These are phyloP conservation scores for Diaporthe citrichinensis DNA, from an alignment of 2,329 filamentous ascomycete species.

Conservation along the genomic window DNA sequence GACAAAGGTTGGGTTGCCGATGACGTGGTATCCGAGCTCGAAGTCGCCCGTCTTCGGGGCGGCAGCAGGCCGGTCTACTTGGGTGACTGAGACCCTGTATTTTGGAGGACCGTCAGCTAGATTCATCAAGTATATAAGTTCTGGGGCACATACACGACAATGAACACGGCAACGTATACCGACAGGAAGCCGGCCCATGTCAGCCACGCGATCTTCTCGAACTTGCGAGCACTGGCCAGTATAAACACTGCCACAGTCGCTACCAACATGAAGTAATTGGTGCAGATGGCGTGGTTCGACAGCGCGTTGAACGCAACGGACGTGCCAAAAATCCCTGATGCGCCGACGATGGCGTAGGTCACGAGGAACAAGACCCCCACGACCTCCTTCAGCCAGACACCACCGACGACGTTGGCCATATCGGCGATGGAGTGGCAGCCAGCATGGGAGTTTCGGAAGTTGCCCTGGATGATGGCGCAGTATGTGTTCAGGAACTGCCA, in stretches of 20 bases:
- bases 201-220: conserved; percentile 42
- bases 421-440: conserved; percentile 44
- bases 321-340: conserved; percentile 37
- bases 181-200: conserved; percentile 42
- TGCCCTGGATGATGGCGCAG: conserved; percentile 45
- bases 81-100: conserved; percentile 46
- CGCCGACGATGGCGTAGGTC: conserved; percentile 35
- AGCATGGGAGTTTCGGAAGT: conserved; percentile 45
- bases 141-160: conserved; percentile 48
- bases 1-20: conserved; percentile 43
- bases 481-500: conserved; percentile 48
- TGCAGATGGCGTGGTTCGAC: conserved; percentile 39
- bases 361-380: conserved; percentile 39
- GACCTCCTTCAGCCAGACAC: conserved; percentile 33
- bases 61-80: conserved; percentile 43
- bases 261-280: conserved; percentile 39
- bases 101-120: not conserved
- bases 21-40: conserved; percentile 43
- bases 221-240: conserved; percentile 36
- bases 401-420: conserved; percentile 38
- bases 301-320: conserved; percentile 40
- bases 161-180: conserved; percentile 44
- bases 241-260: conserved; percentile 32
- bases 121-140: too few species aligned
- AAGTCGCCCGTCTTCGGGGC: conserved; percentile 45